Evolutionary conservation across 805 yeast genomes (phyloP).

Genomic region (Candida nemodendra): DNA sequence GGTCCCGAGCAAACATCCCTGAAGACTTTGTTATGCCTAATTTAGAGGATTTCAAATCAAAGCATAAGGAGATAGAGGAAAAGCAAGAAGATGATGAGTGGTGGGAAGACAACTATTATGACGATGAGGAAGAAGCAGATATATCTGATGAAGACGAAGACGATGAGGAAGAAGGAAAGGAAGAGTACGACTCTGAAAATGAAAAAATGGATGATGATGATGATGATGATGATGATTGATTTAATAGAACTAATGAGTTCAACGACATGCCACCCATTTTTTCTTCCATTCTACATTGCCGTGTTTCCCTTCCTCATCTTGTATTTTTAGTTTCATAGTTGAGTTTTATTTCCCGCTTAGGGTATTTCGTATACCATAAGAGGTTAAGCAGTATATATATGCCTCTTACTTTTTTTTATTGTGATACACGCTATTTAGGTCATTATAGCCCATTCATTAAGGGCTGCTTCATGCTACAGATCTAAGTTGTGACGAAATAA

Average conservation of each 20-base stretch:
- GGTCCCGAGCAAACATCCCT: constrained; percentile 83
- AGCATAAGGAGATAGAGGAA: constrained; percentile 25
- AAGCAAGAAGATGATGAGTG: constrained; percentile 34
- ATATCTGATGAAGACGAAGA: constrained; percentile 30
- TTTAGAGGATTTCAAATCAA: constrained; percentile 47
- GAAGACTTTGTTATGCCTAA: constrained; percentile 81
- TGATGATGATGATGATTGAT: constrained; percentile 1
- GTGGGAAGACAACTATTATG: constrained; percentile 34
- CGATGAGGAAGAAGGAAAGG: constrained; percentile 27
- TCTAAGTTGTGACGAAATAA: no score
- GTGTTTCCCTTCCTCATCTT: no score
- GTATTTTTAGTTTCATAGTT: no score
- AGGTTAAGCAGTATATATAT: no score
- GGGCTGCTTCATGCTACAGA: no score
- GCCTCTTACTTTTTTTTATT: no score
- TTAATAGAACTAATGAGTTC: background rate
- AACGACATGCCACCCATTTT: background rate
- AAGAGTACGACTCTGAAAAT: constrained; percentile 24
- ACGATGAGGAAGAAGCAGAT: constrained; percentile 33
- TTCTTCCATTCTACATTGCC: no score
- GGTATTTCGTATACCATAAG: no score
- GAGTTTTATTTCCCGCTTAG: no score
- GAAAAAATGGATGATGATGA: constrained; percentile 5
- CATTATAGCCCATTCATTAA: no score
- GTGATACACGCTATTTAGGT: no score